Base-by-base conservation (phyloP, 345 rosid genomes). In the Iberis pinnata region DNA sequence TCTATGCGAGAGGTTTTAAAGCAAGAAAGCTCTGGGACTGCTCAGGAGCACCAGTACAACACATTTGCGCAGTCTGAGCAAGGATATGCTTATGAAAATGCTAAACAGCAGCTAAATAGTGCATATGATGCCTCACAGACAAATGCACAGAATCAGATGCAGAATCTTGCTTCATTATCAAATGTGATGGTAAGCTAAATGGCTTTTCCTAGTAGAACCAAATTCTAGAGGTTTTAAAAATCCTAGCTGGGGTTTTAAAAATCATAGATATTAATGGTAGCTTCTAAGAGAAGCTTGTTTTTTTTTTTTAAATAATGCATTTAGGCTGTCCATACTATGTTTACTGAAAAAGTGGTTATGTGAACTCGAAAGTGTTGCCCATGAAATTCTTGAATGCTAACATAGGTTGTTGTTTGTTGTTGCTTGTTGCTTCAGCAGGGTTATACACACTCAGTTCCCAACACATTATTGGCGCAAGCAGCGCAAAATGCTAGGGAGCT, bases 401-500 rank as follows among this genome's bases (percentile, higher is more conserved):
- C 10, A 9, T 6, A 29, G 2, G 10, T 9, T 29, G 2, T 29
- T 25, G 10, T 14, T 54, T 5, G 18, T 64, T 37, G 31, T 25
- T 67, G 17, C 43, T 43, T 58, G 39, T 64, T 45, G 3, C 49
- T 70, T 52, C 80, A 65, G 82, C 85, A 82, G 69, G 84, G 75
- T 3, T 85, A 88, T 65, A 45, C 86, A 37, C 78, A 78, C 72
- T 70, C 95, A n/a, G 64, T 85, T 70, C 92, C 95, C 43, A 77
- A 76, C 69, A 61, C 78, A 17, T 74, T 87, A 64, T 53, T 92
- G 80, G 73, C 88, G 32, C 79, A 95, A 63, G 69, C 76, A 63
- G 80, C 68, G 49, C 98, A 82, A 70, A 63, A 72, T 38, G 93
- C 64, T 8, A 78, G 95, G 77, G 96, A 87, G 65, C 79, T 78